Evolutionary conservation across 257 asterid genomes (phyloP).

Genomic region (Solanum phureja): DNA sequence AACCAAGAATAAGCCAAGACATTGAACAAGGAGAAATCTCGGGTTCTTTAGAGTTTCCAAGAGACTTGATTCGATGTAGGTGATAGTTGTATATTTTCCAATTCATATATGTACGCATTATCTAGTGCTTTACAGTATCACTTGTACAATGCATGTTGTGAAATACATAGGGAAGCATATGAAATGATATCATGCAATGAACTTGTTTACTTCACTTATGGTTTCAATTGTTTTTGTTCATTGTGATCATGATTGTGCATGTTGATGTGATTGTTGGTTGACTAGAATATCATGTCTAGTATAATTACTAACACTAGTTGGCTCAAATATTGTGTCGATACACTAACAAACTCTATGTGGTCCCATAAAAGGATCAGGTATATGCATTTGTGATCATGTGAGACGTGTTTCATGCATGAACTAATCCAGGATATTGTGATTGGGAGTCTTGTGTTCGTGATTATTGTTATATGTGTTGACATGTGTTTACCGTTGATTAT

Average conservation of each 20-base stretch:
- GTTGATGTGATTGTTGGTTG: not conserved
- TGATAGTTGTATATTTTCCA: not conserved
- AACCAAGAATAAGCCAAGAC: not conserved
- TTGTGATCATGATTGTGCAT: not conserved
- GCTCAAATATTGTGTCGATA: not conserved
- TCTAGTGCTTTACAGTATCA: not conserved
- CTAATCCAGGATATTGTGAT: not conserved
- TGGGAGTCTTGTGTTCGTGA: not conserved
- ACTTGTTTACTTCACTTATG: not conserved
- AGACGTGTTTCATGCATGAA: not conserved
- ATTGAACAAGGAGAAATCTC: not conserved
- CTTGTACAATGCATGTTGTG: not conserved
- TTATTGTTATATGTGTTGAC: not conserved
- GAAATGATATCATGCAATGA: not conserved
- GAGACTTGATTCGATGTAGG: not conserved
- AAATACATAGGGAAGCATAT: not conserved
- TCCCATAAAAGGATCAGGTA: not conserved
- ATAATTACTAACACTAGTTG: not conserved
- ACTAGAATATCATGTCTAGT: not conserved
- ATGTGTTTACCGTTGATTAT: not conserved
- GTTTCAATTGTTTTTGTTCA: not conserved
- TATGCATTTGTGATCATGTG: not conserved
- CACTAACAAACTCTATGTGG: not conserved
- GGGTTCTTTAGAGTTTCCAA: not conserved
- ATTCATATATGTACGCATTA: not conserved